phyloP scores from a whole-genome alignment of 352 stramenopile species.

The Phytophthora sojae region DNA sequence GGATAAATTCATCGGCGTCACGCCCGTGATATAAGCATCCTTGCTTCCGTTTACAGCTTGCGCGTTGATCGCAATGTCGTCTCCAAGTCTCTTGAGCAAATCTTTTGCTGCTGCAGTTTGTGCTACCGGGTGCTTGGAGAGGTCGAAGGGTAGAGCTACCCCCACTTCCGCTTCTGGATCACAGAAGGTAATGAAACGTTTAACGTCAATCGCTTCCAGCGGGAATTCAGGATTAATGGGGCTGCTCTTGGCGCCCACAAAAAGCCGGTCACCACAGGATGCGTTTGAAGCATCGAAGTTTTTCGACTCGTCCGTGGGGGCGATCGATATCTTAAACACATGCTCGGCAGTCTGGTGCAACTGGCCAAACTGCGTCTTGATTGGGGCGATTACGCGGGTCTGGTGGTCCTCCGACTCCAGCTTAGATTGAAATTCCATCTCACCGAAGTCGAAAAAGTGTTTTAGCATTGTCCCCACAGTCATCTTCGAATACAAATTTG shows the following conservation, averaged over 20 bases:
- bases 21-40: slow-evolving; percentile 73
- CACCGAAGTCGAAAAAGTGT: slow-evolving; percentile 82
- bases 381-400: slow-evolving; percentile 51
- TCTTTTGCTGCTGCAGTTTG: slow-evolving; percentile 95
- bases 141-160: slow-evolving; percentile 91
- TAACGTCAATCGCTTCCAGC: slow-evolving; percentile 71
- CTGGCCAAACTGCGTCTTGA: slow-evolving; percentile 75
- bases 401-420: slow-evolving; percentile 68
- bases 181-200: slow-evolving; percentile 78
- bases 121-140: slow-evolving; percentile 88
- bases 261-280: slow-evolving; percentile 73
- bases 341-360: slow-evolving; percentile 56
- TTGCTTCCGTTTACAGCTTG: slow-evolving; percentile 76
- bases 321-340: slow-evolving; percentile 35
- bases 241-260: slow-evolving; percentile 29
- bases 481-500: slow-evolving; percentile 86
- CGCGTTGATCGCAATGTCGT: slow-evolving; percentile 93
- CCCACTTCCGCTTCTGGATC: slow-evolving; percentile 63
- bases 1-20: slow-evolving; percentile 62
- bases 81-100: slow-evolving; percentile 91
- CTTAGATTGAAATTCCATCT: slow-evolving; percentile 71
- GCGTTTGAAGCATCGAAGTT: slow-evolving; percentile 79
- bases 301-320: slow-evolving; percentile 14
- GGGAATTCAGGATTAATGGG: slow-evolving; percentile 80
- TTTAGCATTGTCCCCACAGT: slow-evolving; percentile 83